A percentile compares a stretch with the other conserved stretches of the same genome.
Conservation (phyloP, 1,139 yeast species). For the Taphrina betulina region DNA sequence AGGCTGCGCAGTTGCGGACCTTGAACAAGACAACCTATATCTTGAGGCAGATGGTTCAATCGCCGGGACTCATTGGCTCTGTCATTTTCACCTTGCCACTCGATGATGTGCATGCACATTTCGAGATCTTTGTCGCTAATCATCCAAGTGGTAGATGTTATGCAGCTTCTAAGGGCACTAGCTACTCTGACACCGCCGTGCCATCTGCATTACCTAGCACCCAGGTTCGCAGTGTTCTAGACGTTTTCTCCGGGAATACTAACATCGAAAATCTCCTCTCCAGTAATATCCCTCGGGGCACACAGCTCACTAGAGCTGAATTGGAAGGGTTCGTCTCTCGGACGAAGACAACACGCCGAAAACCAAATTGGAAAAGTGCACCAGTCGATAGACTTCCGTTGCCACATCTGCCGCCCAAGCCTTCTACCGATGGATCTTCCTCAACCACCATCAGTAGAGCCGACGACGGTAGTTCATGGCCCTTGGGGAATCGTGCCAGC, state of each 20-base stretch:
- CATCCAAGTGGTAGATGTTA: no score
- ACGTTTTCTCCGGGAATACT: no score
- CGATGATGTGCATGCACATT: no score
- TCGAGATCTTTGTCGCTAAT: no score
- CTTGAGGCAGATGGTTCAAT: background rate
- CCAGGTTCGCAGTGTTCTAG: no score
- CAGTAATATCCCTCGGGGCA: background rate
- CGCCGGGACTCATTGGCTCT: no score
- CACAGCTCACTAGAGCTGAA: background rate
- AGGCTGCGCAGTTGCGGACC: conserved; percentile 9
- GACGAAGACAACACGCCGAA: conserved; percentile 3
- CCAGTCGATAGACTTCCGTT: no score
- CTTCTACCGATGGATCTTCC: conserved; percentile 1
- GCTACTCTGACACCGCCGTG: no score
- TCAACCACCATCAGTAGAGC: background rate
- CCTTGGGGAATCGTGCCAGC: background rate
- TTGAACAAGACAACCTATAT: background rate
- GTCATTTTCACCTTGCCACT: no score
- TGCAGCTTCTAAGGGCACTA: no score
- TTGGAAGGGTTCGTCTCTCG: conserved; percentile 9
- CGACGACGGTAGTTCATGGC: background rate
- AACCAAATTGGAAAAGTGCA: conserved; percentile 4
- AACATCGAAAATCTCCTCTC: conserved; percentile 4
- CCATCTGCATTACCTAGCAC: no score
- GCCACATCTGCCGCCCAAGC: no score